phyloP scores from a whole-genome alignment of 768 basidiomycete species.

The Gyrodon lividus region DNA sequence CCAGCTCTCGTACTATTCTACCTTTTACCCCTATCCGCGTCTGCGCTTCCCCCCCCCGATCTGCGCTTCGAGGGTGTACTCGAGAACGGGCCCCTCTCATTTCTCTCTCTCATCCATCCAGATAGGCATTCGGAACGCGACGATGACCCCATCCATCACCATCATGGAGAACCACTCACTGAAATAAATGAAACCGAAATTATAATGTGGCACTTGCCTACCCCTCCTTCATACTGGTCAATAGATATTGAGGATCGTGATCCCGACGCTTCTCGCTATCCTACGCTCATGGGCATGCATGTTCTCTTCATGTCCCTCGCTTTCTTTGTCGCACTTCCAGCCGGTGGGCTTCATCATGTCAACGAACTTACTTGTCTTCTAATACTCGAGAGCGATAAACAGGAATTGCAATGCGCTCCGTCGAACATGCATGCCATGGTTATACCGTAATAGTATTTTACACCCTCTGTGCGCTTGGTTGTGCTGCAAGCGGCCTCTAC shows the following conservation, averaged over 20 bases:
- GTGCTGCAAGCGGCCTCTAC: slow-evolving; percentile 69
- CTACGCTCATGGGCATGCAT: slow-evolving; percentile 73
- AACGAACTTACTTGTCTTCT: background rate
- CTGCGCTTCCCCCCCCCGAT: slow-evolving; percentile 25
- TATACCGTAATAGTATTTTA: slow-evolving; percentile 65
- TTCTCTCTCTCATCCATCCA: slow-evolving; percentile 3
- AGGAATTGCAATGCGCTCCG: slow-evolving; percentile 82
- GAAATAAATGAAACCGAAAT: slow-evolving; percentile 79
- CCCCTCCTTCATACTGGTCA: slow-evolving; percentile 80
- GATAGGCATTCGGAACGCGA: slow-evolving; percentile 12
- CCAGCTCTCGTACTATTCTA: slow-evolving; percentile 2
- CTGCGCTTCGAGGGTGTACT: background rate
- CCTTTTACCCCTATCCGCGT: slow-evolving; percentile 17
- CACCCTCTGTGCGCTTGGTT: slow-evolving; percentile 57
- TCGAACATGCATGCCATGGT: slow-evolving; percentile 64
- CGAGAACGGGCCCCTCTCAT: background rate
- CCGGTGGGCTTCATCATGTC: slow-evolving; percentile 48
- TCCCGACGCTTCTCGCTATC: slow-evolving; percentile 46
- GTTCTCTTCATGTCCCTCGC: slow-evolving; percentile 72
- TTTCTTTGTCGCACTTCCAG: slow-evolving; percentile 81
- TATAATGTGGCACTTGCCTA: slow-evolving; percentile 59
- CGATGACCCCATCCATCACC: slow-evolving; percentile 46
- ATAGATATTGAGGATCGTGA: slow-evolving; percentile 66
- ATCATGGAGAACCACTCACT: slow-evolving; percentile 48
- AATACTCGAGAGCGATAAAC: background rate